Evolutionary conservation across 2,329 filamentous ascomycete genomes (phyloP), one percentile per base, ranked within the genome.

Genomic region (Chrysosporium keratinophilum): DNA sequence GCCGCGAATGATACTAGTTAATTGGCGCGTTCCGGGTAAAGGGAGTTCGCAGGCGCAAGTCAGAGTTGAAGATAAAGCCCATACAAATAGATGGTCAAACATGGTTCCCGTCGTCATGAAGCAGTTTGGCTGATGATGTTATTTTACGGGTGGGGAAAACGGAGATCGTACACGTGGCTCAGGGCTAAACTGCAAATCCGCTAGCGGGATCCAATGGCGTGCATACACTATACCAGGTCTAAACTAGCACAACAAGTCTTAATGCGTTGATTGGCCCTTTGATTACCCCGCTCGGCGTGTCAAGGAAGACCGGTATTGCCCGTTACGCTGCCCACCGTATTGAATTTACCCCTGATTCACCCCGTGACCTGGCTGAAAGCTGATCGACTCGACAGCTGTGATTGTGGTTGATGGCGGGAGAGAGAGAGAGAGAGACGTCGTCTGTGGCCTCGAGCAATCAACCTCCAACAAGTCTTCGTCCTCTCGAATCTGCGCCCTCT

Each of bases 291-390:
- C 15, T 15, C 17, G 31, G 33, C 45, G 33, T 31, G 33, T 35
- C 34, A 31, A 15, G 40, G 11, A 20, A 19, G 2, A 12, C 9
- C 35, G 12, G 47, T 50, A 50, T 17, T 14, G n/a, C 2, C 12
- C 47, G 35, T 50, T 41, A 50, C 47, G 15, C 35, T 19, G 46
- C 7, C 5, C n/a, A 4, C 11, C 40, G 37, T 50, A 50, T 42
- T 42, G 34, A 44, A 51, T 23, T 37, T 51, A 51, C 49, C 49
- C 49, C 49, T 51, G 49, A 51, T 35, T 44, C 49, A 51, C 7
- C 17, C 20, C 15, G 15, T 20, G 41, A 37, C 35, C 35, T 4
- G 35, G 11, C 35, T 3, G 11, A 37, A 37, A 37, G 11, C 10
- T n/a, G n/a, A n/a, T 37, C 35, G 3, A 3, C 15, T 17, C 39